Conservation (phyloP, 2,329 filamentous ascomycete genomes). For the Colletotrichum musicola region DNA sequence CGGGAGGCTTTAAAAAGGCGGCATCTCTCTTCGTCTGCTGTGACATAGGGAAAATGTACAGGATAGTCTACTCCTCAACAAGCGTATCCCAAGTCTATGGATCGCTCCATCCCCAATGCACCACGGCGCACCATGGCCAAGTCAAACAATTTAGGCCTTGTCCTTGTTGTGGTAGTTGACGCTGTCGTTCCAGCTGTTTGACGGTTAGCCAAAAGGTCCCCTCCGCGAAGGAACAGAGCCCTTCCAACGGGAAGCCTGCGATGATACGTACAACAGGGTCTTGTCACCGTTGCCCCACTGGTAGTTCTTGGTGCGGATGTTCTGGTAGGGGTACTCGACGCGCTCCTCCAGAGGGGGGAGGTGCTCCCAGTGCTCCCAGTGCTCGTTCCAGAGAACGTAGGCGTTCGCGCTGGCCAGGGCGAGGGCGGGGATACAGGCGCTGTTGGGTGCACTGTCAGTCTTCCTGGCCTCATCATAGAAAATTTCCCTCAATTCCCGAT, state of each 20-base stretch:
- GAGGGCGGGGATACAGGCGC: slow-evolving; percentile 80
- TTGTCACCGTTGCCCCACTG: slow-evolving; percentile 97
- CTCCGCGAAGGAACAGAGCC: no score
- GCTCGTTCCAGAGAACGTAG: slow-evolving; percentile 91
- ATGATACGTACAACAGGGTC: slow-evolving; percentile 74
- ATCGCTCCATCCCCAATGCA: slow-evolving; percentile 24
- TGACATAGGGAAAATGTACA: slow-evolving; percentile 46
- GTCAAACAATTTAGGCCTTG: slow-evolving; percentile 62
- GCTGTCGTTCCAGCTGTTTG: slow-evolving; percentile 84
- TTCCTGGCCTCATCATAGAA: neutral
- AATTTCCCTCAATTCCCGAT: neutral
- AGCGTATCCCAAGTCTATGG: slow-evolving; percentile 34
- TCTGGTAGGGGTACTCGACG: slow-evolving; percentile 95
- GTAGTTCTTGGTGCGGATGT: slow-evolving; percentile 97
- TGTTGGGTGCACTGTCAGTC: slow-evolving; percentile 53
- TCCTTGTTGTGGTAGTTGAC: slow-evolving; percentile 99
- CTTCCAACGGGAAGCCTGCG: no score
- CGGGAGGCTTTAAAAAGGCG: slow-evolving; percentile 7
- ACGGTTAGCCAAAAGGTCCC: slow-evolving; percentile 38
- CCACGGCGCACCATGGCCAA: slow-evolving; percentile 11
- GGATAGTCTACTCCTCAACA: slow-evolving; percentile 37
- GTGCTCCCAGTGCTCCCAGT: slow-evolving; percentile 96
- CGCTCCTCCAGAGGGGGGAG: slow-evolving; percentile 90
- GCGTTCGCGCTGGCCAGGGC: slow-evolving; percentile 83
- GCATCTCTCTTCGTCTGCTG: slow-evolving; percentile 34